Percentiles rank a stretch among this genome's conserved stretches.
These are phyloP conservation scores for Podaxis mareebaensis DNA, from an alignment of 768 basidiomycete species.

Conservation along the genomic window DNA sequence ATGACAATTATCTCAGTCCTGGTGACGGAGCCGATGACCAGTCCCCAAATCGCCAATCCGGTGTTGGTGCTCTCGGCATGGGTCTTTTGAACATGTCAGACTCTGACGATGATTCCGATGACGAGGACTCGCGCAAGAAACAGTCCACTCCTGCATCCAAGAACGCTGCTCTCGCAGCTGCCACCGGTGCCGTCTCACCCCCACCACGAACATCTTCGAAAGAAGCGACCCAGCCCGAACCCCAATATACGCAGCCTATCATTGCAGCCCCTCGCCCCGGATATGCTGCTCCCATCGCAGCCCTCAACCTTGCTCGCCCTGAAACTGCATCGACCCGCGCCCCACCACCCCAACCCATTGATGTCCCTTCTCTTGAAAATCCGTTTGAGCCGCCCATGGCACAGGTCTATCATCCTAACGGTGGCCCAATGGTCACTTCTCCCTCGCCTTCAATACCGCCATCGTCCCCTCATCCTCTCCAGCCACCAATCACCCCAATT, in stretches of 20 bases:
- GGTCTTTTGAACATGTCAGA: constrained; percentile 28
- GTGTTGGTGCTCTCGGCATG: constrained; percentile 51
- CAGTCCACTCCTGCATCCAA: constrained; percentile 28
- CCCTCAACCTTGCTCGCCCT: constrained; percentile 58
- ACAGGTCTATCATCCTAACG: neutral
- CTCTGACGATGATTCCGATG: constrained; percentile 33
- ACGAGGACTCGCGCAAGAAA: constrained; percentile 13
- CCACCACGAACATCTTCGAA: constrained; percentile 14
- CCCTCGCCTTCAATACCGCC: constrained; percentile 26
- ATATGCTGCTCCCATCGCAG: constrained; percentile 70
- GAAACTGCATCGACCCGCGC: constrained; percentile 39
- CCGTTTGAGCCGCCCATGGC: constrained; percentile 27
- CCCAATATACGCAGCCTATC: constrained; percentile 26
- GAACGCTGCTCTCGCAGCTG: constrained; percentile 38
- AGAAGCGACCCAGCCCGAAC: constrained; percentile 8
- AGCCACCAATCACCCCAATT: constrained; percentile 78
- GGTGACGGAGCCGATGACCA: constrained; percentile 24
- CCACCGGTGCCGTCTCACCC: constrained; percentile 25
- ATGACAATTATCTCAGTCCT: constrained; percentile 58
- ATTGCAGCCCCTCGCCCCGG: constrained; percentile 75
- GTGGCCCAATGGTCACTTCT: neutral
- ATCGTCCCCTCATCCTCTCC: constrained; percentile 68
- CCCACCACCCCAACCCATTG: constrained; percentile 21
- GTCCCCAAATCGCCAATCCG: constrained; percentile 23
- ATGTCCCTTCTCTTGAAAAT: constrained; percentile 25